Evolutionary conservation across 176 grass and related monocot species (phyloP).

Genomic region (Bothriochloa decipiens): DNA sequence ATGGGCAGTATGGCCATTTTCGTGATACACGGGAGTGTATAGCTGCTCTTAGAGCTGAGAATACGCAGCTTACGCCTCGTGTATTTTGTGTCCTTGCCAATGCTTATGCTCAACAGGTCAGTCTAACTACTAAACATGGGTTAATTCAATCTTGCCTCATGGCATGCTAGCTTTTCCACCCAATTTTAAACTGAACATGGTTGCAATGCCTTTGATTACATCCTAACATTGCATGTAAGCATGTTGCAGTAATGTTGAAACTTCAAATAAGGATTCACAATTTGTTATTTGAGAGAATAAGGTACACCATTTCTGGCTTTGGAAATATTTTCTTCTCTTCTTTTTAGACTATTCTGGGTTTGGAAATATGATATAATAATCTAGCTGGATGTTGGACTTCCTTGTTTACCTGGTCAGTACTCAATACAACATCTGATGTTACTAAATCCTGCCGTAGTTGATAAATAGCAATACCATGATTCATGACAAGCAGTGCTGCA

Average conservation of each 20-base stretch:
- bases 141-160: background rate
- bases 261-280: background rate
- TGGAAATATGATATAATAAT: background rate
- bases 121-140: slow-evolving; percentile 4
- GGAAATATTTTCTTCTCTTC: background rate
- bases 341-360: background rate
- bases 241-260: background rate
- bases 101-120: slow-evolving; percentile 73
- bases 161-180: background rate
- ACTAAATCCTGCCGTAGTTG: background rate
- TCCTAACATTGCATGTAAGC: background rate
- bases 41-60: slow-evolving; percentile 76
- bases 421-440: background rate
- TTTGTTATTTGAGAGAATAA: background rate
- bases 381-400: background rate
- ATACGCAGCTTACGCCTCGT: slow-evolving; percentile 57
- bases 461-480: background rate
- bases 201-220: background rate
- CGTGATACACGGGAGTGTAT: slow-evolving; percentile 65
- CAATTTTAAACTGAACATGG: background rate
- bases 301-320: background rate
- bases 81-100: slow-evolving; percentile 82
- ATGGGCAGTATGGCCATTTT: slow-evolving; percentile 78
- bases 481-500: background rate
- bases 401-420: background rate